Evolutionary conservation across 2,329 filamentous ascomycete genomes (phyloP), one percentile per base, ranked within the genome.

Genomic region (Colletotrichum sp.): DNA sequence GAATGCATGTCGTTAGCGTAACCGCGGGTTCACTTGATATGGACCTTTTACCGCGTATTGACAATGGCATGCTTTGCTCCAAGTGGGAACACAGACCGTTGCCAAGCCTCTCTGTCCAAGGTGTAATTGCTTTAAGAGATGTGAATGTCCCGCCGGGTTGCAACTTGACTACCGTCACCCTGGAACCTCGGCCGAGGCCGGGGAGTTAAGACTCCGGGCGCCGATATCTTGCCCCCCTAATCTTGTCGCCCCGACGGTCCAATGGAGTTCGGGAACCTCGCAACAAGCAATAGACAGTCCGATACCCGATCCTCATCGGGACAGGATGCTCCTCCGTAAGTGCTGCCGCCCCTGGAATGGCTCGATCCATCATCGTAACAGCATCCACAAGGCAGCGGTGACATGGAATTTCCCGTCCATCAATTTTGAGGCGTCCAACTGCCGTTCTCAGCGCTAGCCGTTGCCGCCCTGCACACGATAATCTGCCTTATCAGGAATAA

Each of bases 141-240:
- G 38, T 24, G 15, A 38, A 36, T 26, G n/a, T 13, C 26, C 48
- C 43, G 38, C 24, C 8, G 67, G 66, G 15, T 8, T 34, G 52
- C 30, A 13, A 15, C 30, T 57, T n/a, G 8, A 64, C 21, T 28
- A 64, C 61, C 61, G 34, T 64, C 36, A 12, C 21, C 30, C 38
- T 52, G 61, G n/a, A 38, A 21, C 57, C 43, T 72, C 57, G 55
- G 69, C 64, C 69, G 43, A 64, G n/a, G 43, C 38, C 69, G 73
- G 70, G 34, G 57, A 73, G 26, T 68, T 60, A 26, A 24, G 13
- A 73, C 13, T 68, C 73, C 64, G 57, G 26, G 21, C 28, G 57
- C 73, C 73, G 73, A 73, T 32, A 26, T 68, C 73, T 58, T 30
- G 32, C n/a, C 13, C n/a, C 68, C 69, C 64, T 57, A 52, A 34